Evolutionary conservation across 768 basidiomycete species (phyloP), one percentile per base, ranked within the genome.

Genomic region (Cyathus striatus): DNA sequence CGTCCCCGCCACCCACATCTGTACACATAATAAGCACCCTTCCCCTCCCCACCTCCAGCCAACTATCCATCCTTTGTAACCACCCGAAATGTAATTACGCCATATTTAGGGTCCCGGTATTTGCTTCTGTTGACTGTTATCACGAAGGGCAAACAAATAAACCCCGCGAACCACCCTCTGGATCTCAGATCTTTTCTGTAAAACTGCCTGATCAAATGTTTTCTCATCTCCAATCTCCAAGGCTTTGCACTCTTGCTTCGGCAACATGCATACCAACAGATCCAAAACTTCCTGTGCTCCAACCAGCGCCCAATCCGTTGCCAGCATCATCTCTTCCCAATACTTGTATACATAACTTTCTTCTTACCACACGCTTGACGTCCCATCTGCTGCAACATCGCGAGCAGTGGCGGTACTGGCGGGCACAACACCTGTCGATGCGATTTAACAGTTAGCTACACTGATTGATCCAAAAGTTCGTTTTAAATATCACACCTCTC

Each of bases 171-270:
- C 30, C 25, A 47, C 24, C 16, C n/a, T n/a, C 39, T 44, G 42
- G 46, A 53, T 56, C 47, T 49, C 37, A 49, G 49, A 51, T 53
- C 43, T 20, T 27, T 27, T 33, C 41, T 45, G 38, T n/a, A 40
- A 36, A 49, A 39, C 39, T 45, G 22, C 39, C 43, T 45, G 47
- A 44, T 41, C 42, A 44, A 39, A 40, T 42, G 21, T 37, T 47
- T 41, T 46, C 51, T 48, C 51, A 42, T 40, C n/a, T n/a, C 41
- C 35, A 18, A 18, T 33, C 42, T 33, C 42, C 33, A 33, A 45
- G 25, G 24, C 36, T 43, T 36, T 32, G 13, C 14, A 41, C 48
- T 45, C 51, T 45, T n/a, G n/a, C n/a, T n/a, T n/a, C n/a, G n/a
- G n/a, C n/a, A n/a, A n/a, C n/a, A n/a, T n/a, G n/a, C n/a, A n/a